These are phyloP conservation scores for Cystobasidiopsis lactophilus DNA, from an alignment of 768 basidiomycete species.

Conservation along the genomic window DNA sequence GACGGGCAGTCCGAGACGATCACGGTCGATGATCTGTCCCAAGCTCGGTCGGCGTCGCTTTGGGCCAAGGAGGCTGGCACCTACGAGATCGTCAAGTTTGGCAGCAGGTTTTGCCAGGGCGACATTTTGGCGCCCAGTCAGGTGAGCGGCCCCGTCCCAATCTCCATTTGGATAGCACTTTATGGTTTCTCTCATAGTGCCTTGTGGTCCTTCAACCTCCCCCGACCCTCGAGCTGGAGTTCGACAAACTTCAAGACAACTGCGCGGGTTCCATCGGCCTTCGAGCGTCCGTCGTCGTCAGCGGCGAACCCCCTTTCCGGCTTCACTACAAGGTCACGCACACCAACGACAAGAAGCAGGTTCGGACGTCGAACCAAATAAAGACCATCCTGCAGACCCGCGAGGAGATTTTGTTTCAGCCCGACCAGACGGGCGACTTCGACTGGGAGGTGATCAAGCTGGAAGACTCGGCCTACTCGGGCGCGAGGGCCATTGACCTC, in stretches of 20 bases:
- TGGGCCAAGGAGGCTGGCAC: conserved; percentile 34
- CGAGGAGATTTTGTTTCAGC: conserved; percentile 62
- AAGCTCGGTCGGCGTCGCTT: neutral
- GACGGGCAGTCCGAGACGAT: conserved; percentile 29
- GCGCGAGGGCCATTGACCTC: conserved; percentile 46
- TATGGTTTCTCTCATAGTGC: conserved; percentile 6
- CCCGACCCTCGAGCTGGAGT: conserved; percentile 51
- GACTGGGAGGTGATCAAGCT: conserved; percentile 56
- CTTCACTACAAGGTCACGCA: conserved; percentile 56
- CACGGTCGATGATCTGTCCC: conserved; percentile 17
- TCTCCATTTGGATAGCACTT: neutral
- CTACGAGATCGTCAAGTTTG: conserved; percentile 47
- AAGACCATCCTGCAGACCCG: conserved; percentile 41
- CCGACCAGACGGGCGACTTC: conserved; percentile 74
- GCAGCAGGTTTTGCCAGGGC: conserved; percentile 57
- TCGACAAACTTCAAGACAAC: conserved; percentile 10
- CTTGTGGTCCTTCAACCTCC: conserved; percentile 31
- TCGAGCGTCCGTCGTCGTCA: conserved; percentile 60
- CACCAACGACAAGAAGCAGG: conserved; percentile 37
- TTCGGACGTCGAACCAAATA: conserved; percentile 24
- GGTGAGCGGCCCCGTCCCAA: conserved; percentile 4
- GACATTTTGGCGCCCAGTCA: conserved; percentile 34
- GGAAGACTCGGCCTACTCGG: conserved; percentile 57
- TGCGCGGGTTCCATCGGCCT: conserved; percentile 55
- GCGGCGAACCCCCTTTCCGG: conserved; percentile 71